Evolutionary conservation across 169 alveolate species (phyloP), one percentile per base, ranked within the genome.

Genomic region (Eimeria necatrix): DNA sequence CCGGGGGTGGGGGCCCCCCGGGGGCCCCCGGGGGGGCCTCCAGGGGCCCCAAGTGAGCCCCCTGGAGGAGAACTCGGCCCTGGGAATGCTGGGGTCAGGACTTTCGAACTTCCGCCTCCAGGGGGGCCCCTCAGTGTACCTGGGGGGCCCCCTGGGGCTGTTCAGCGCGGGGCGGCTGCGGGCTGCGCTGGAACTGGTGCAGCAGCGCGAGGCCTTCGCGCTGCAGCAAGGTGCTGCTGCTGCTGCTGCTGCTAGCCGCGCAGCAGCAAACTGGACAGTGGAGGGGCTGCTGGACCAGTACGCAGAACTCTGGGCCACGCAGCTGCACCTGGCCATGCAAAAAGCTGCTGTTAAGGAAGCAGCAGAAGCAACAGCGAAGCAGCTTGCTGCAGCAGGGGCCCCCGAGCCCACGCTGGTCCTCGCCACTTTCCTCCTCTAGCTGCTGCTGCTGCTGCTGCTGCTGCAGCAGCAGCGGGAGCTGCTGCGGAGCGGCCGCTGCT

Each of bases 171-270:
- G 24, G 46, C 49, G 76, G 41, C 46, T 64, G 46, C 22, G 9
- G 76, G 41, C 24, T 6, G 76, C 24, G 76, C 76, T 64, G 76
- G 10, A 20, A 3, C 9, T 64, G 20, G 16, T 64, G 46, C 46
- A 64, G 76, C 5, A 1, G 46, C 76, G 41, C 48, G 24, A 64
- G 76, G 4, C 32, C 2, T 2, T n/a, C 9, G 46, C 6, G 46
- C 4, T 5, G 1, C 48, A 14, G 46, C 4, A 1, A 5, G 32
- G 24, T 9, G 26, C 51, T 9, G 80, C 20, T 24, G 52, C 80
- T 70, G 80, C n/a, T 70, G 80, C 80, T 70, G 80, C 52, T 70
- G 80, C 80, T 70, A 18, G 52, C 4, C 6, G 52, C 22, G 80
- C 80, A 70, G 80, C 80, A 70, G 80, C 49, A 2, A 24, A 70